Percentiles rank a stretch among this genome's conserved stretches.
Conservation (phyloP, 345 rosid genomes). For the Acer campestre region DNA sequence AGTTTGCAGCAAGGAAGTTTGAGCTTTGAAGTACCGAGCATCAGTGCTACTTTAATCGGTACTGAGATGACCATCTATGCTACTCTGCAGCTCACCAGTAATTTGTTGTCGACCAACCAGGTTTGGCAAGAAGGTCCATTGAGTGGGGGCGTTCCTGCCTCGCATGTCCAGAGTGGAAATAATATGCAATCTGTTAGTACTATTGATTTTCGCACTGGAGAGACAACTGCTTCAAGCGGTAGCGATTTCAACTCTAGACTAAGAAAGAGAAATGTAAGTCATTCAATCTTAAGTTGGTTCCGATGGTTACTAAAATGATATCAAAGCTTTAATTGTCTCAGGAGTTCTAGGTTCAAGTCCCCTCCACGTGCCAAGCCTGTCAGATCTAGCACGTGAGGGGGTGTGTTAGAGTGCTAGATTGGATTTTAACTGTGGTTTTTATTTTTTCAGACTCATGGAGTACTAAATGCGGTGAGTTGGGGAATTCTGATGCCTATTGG, state of each 20-base stretch:
- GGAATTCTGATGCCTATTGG: slow-evolving; percentile 81
- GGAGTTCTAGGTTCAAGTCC: no score
- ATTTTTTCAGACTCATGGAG: slow-evolving; percentile 68
- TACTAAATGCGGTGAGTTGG: slow-evolving; percentile 87
- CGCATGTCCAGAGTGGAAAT: neutral
- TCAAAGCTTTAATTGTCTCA: no score
- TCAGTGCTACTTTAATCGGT: slow-evolving; percentile 31
- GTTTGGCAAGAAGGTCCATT: slow-evolving; percentile 76
- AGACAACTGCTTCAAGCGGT: slow-evolving; percentile 29
- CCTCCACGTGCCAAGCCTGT: no score
- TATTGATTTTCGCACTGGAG: slow-evolving; percentile 52
- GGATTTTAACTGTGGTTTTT: neutral
- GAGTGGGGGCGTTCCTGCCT: neutral
- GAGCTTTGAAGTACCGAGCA: slow-evolving; percentile 46
- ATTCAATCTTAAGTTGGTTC: neutral
- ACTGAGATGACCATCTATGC: slow-evolving; percentile 67
- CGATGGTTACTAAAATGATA: no score
- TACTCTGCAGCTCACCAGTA: slow-evolving; percentile 42
- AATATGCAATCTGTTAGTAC: slow-evolving; percentile 37
- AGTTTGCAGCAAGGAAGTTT: slow-evolving; percentile 25
- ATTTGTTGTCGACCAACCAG: slow-evolving; percentile 39
- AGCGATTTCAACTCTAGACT: slow-evolving; percentile 36
- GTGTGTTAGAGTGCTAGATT: neutral
- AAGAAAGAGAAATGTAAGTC: slow-evolving; percentile 74
- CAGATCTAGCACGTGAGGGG: no score